Percentiles rank a stretch among this genome's conserved stretches.
These are phyloP conservation scores for Phialocephala subalpina DNA, from an alignment of 2,329 filamentous ascomycete genomes.

Conservation along the genomic window DNA sequence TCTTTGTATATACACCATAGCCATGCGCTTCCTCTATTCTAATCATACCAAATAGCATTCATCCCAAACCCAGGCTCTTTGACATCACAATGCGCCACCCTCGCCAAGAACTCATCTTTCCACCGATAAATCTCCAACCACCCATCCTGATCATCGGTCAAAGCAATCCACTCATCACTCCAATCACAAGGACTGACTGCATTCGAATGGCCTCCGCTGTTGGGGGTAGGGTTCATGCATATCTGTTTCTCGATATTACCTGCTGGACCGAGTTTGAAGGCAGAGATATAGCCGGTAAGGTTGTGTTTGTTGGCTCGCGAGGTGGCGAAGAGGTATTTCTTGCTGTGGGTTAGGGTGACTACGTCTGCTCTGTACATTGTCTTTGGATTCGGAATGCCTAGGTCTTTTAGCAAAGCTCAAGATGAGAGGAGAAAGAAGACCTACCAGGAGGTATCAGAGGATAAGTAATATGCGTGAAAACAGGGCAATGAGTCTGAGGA, in stretches of 20 bases:
- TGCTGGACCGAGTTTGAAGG: conserved; percentile 73
- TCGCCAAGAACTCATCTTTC: conserved; percentile 80
- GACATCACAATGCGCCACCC: conserved; percentile 80
- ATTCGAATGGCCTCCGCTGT: conserved; percentile 88
- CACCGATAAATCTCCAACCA: conserved; percentile 90
- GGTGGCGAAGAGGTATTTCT: conserved; percentile 82
- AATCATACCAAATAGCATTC: conserved; percentile 97
- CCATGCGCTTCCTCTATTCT: conserved; percentile 13
- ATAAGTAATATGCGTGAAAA: conserved; percentile 79
- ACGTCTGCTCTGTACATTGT: conserved; percentile 84
- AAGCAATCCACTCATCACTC: conserved; percentile 87
- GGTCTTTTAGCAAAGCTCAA: conserved; percentile 26
- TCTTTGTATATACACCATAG: not conserved
- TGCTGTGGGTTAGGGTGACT: conserved; percentile 74
- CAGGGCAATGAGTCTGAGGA: conserved; percentile 73
- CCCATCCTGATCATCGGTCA: conserved; percentile 88
- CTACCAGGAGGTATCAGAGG: conserved; percentile 81
- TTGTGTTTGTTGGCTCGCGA: conserved; percentile 79
- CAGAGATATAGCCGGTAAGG: conserved; percentile 83
- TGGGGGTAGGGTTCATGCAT: conserved; percentile 83
- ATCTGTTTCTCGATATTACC: conserved; percentile 82
- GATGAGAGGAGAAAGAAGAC: conserved; percentile 44
- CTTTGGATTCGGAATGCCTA: conserved; percentile 50
- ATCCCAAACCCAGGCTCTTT: conserved; percentile 92
- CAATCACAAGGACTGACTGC: conserved; percentile 86